Conservation (phyloP, 768 basidiomycete genomes). For the Termitomyces sp. region DNA sequence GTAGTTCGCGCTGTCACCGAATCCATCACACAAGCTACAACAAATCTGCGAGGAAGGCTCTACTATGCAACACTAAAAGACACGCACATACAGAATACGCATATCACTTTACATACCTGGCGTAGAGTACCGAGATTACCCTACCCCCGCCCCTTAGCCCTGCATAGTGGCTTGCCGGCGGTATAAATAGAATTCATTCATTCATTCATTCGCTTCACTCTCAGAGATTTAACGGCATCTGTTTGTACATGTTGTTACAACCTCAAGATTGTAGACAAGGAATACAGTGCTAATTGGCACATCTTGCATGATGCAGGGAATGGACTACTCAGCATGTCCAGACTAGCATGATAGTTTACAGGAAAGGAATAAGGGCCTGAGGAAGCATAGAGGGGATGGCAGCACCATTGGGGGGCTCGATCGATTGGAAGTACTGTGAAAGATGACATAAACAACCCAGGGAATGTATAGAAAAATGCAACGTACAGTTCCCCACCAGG, state of each 20-base stretch:
- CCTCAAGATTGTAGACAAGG: not conserved
- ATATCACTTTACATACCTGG: too few relatives aligned
- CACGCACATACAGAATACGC: too few relatives aligned
- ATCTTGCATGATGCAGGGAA: not conserved
- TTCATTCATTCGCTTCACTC: too few relatives aligned
- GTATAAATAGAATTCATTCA: too few relatives aligned
- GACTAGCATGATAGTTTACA: constrained; percentile 24
- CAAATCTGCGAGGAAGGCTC: too few relatives aligned
- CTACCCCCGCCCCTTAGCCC: too few relatives aligned
- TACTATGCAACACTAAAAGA: too few relatives aligned
- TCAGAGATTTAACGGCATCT: not conserved
- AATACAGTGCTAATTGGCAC: not conserved
- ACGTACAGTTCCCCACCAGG: constrained; percentile 55
- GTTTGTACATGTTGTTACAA: not conserved
- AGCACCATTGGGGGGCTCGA: constrained; percentile 54
- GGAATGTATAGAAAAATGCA: not conserved
- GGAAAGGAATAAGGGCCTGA: constrained; percentile 49
- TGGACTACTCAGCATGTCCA: not conserved
- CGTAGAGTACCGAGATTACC: too few relatives aligned
- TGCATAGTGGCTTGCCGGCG: too few relatives aligned
- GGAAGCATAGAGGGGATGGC: constrained; percentile 51
- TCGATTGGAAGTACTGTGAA: constrained; percentile 51
- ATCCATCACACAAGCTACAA: too few relatives aligned
- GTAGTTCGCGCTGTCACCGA: too few relatives aligned
- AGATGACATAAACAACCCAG: constrained; percentile 1